These are phyloP conservation scores for Fusarium euwallaceae DNA, from an alignment of 2,329 filamentous ascomycete species.

Conservation along the genomic window DNA sequence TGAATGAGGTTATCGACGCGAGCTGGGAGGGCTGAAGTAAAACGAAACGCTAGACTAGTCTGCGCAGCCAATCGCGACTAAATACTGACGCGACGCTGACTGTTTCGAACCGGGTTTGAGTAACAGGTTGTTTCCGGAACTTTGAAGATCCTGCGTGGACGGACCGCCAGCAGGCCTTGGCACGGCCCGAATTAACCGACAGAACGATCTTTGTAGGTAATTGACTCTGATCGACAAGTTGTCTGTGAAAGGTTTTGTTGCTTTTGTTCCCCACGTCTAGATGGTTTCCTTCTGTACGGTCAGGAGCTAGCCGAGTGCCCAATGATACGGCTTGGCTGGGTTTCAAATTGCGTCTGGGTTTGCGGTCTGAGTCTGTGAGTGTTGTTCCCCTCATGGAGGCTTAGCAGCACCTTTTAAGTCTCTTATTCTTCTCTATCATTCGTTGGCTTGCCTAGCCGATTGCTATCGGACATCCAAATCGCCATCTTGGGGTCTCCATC, in stretches of 20 bases:
- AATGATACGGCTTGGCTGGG: neutral
- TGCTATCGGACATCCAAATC: neutral
- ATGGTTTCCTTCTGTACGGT: neutral
- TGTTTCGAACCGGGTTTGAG: neutral
- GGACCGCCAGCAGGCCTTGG: neutral
- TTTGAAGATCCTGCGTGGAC: neutral
- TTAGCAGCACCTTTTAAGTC: neutral
- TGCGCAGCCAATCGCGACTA: neutral
- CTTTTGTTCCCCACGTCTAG: neutral
- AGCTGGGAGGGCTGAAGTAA: neutral
- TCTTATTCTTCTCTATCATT: neutral
- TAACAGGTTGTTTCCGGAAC: neutral
- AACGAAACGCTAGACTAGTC: neutral
- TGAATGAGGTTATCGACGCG: neutral
- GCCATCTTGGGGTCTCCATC: neutral
- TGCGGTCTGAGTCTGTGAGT: neutral
- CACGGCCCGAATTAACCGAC: neutral
- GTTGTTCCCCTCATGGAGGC: neutral
- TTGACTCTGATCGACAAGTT: neutral
- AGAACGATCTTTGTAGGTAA: neutral
- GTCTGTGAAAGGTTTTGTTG: neutral
- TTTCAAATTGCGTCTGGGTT: neutral
- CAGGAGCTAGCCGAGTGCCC: neutral
- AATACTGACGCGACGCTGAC: neutral
- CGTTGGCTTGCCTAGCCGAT: neutral